Base-by-base conservation (phyloP, 1,139 yeast species). In the Hyphopichia khmerensis region DNA sequence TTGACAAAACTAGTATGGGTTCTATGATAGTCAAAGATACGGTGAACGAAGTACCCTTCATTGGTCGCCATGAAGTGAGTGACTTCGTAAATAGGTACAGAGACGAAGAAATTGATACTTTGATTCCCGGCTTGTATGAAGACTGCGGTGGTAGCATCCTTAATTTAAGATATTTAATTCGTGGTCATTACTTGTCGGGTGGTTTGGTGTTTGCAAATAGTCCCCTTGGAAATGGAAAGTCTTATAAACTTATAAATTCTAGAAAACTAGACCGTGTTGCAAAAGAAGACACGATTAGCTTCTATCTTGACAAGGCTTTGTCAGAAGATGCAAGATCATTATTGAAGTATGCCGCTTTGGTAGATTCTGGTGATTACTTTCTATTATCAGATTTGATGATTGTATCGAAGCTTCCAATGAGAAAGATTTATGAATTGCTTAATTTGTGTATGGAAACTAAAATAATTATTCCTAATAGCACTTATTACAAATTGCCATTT, bases 401-500 rank as follows among this genome's bases (percentile, higher is more conserved):
- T 13, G 79, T 72, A 2, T 59, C 77, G 2, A 63, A 63, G 2
- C 53, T 60, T 24, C 55, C 77, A 0, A 49, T 58, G 48, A 59
- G 36, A 32, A 57, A 49, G 23, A 56, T 60, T 1, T 57, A 56
- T 38, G 50, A 52, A 29, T 57, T 72, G 4, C 45, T 78, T 8
- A 67, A 64, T 31, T 51, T 65, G 32, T 71, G 73, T 15, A 55
- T 69, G 16, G 66, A 67, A 30, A 44, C 60, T 13, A 60, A 63
- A 31, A 41, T 76, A 1, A 51, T 79, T 7, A 50, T 57, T 1
- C 79, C 82, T 1, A 59, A 68, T 10, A 69, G 73, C 18, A 60
- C 74, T 1, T 70, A 67, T 47, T 77, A 77, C 53, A 78, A 77
- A 48, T 60, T 76, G 27, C 82, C 83, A 4, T 74, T 76, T 47